phyloP scores from a whole-genome alignment of 352 stramenopile species.

The Phytophthora chlamydospora region DNA sequence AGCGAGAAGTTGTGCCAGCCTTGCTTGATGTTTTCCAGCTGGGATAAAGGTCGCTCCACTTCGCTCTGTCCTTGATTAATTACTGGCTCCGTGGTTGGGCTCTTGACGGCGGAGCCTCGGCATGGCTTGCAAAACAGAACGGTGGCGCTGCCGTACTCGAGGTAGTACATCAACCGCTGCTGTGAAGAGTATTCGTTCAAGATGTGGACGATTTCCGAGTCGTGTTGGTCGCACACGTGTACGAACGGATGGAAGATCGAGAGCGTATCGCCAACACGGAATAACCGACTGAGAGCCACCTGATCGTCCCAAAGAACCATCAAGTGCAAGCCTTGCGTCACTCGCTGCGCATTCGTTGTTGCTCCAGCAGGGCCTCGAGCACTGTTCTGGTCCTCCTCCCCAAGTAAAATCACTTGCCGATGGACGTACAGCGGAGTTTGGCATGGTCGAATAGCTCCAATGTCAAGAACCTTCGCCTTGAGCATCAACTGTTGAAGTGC shows the following conservation, averaged over 20 bases:
- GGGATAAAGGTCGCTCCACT: constrained; percentile 26
- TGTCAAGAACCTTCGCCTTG: constrained; percentile 62
- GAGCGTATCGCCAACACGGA: constrained; percentile 62
- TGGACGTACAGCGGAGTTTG: constrained; percentile 61
- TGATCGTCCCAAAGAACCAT: constrained; percentile 78
- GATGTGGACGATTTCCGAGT: constrained; percentile 58
- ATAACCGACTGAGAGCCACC: constrained; percentile 65
- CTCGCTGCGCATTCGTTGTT: constrained; percentile 19
- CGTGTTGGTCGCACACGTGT: constrained; percentile 48
- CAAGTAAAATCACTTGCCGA: constrained; percentile 68
- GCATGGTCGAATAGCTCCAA: constrained; percentile 68
- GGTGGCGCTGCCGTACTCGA: constrained; percentile 69
- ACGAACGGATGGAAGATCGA: constrained; percentile 70
- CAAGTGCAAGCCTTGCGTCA: constrained; percentile 45
- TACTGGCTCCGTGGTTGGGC: constrained; percentile 1
- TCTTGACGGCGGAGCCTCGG: constrained; percentile 6
- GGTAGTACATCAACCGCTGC: constrained; percentile 55
- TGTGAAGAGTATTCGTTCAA: constrained; percentile 67
- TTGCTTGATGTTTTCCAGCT: constrained; percentile 35
- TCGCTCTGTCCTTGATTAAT: constrained; percentile 9
- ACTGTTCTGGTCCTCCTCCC: constrained; percentile 29
- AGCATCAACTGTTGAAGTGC: constrained; percentile 46
- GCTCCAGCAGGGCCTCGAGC: constrained; percentile 1
- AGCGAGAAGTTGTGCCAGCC: constrained; percentile 60
- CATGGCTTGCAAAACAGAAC: constrained; percentile 47